Percentiles rank a stretch among this genome's conserved stretches.
These are phyloP conservation scores for Kodamaea sagamina DNA, from an alignment of 805 yeast genomes.

Conservation along the genomic window DNA sequence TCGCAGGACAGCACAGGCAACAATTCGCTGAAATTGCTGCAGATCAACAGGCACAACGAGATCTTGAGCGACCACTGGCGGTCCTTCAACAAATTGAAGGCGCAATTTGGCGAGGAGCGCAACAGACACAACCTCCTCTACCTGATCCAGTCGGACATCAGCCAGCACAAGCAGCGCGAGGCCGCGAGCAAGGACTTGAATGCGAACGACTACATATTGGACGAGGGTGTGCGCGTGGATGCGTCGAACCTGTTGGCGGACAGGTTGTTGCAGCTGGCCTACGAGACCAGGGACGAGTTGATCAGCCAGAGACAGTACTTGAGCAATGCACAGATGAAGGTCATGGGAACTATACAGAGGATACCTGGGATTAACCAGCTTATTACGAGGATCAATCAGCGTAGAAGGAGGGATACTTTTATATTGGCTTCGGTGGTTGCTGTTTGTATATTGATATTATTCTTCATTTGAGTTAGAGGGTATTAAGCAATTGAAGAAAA, in stretches of 20 bases:
- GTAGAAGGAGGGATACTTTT: constrained; percentile 84
- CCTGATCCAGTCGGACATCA: constrained; percentile 78
- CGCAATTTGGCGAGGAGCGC: constrained; percentile 68
- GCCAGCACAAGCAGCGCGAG: constrained; percentile 55
- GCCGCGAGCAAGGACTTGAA: constrained; percentile 23
- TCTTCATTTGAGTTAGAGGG: constrained; percentile 26
- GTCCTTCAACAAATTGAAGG: constrained; percentile 60
- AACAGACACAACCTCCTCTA: constrained; percentile 72
- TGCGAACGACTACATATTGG: constrained; percentile 73
- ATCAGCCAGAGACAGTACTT: constrained; percentile 67
- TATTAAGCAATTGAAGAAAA: too few species aligned
- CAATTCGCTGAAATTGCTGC: constrained; percentile 76
- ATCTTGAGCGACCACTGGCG: constrained; percentile 66
- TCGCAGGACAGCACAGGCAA: constrained; percentile 47
- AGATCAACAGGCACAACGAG: constrained; percentile 80
- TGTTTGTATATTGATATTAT: constrained; percentile 67
- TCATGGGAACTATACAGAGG: constrained; percentile 60
- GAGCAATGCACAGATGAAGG: constrained; percentile 60
- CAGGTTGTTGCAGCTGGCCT: constrained; percentile 77
- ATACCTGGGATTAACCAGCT: constrained; percentile 84
- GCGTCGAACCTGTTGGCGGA: constrained; percentile 77
- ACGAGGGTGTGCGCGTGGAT: constrained; percentile 75
- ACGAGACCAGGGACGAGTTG: constrained; percentile 85
- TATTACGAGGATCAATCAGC: constrained; percentile 77
- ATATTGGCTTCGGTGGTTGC: constrained; percentile 77